phyloP scores from a whole-genome alignment of 1,139 yeast species.

The Candida sp. region DNA sequence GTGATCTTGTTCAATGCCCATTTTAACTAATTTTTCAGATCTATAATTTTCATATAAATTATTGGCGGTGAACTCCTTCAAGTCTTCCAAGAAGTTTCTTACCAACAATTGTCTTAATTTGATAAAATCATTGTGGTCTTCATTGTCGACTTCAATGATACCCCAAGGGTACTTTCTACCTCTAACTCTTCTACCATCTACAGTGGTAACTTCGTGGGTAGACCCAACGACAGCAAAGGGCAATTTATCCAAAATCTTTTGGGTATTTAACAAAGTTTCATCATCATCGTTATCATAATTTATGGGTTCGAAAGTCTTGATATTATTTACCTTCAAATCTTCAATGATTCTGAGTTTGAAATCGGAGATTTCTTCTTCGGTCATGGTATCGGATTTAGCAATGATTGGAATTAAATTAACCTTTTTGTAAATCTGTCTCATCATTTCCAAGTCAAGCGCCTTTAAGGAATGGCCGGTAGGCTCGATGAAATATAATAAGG shows the following conservation, averaged over 20 bases:
- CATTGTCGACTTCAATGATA: slow-evolving; percentile 91
- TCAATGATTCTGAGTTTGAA: slow-evolving; percentile 76
- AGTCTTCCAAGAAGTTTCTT: slow-evolving; percentile 90
- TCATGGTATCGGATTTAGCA: slow-evolving; percentile 91
- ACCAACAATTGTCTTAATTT: slow-evolving; percentile 86
- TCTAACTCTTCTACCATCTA: slow-evolving; percentile 79
- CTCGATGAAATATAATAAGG: slow-evolving; percentile 86
- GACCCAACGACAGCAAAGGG: slow-evolving; percentile 98
- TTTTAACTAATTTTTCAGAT: slow-evolving; percentile 68
- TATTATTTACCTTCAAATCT: slow-evolving; percentile 74
- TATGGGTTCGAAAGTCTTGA: slow-evolving; percentile 78
- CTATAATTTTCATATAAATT: slow-evolving; percentile 86
- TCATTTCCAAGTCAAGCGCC: slow-evolving; percentile 84
- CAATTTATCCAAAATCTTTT: slow-evolving; percentile 62
- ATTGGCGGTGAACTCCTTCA: slow-evolving; percentile 81
- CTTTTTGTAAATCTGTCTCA: slow-evolving; percentile 86
- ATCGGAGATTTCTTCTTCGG: slow-evolving; percentile 75
- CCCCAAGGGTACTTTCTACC: slow-evolving; percentile 99
- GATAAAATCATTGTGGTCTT: slow-evolving; percentile 90
- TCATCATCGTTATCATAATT: slow-evolving; percentile 84
- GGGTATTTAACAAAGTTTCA: slow-evolving; percentile 66
- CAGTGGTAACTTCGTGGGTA: slow-evolving; percentile 65
- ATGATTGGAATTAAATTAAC: slow-evolving; percentile 93
- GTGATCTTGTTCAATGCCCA: slow-evolving; percentile 94
- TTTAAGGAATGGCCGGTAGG: slow-evolving; percentile 96